Evolutionary conservation across 306 rosid species (phyloP), one percentile per base, ranked within the genome.

Genomic region (Mimosa bimucronata): DNA sequence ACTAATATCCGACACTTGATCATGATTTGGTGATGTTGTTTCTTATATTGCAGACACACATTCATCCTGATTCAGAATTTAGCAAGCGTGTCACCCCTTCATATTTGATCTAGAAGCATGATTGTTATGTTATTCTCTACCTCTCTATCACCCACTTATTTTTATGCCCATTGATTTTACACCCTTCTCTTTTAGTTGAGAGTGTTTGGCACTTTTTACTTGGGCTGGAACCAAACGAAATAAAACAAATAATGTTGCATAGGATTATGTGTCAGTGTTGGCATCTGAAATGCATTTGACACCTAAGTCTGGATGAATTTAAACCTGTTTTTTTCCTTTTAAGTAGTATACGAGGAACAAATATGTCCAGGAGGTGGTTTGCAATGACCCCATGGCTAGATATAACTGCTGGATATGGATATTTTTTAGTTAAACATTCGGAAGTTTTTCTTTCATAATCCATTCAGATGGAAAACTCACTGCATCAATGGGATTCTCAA

Each of bases 41-140:
- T 65, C 67, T 65, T 16, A 9, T 57, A 25, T 15, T 12, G 15
- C 18, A 57, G 34, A 66, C 53, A 67, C 37, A 37, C 41, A 11
- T 5, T 75, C 79, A 23, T 58, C 44, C 41, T 73, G 45, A 64
- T 64, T 70, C 81, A 76, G 74, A 11, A 70, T 57, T 75, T 21
- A 50, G 50, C 41, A 48, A 34, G 42, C 14, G 7, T 41, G 26
- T 77, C 19, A 18, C 25, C 44, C 44, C 79, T 26, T 58, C 14
- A 9, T 15, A 58, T 25, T 30, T 60, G 31, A 25, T 12, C 66
- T 11, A 7, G 18, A 60, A 60, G 30, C 66, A 5, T 1, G 66
- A 60, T 11, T 25, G 5, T 57, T 26, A 58, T 25, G 30, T 41
- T 41, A 70, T 42, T 67, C 73, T 70, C 5, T 42, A 25, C 13